Percentiles rank a stretch among this genome's conserved stretches.
phyloP scores from a whole-genome alignment of 2,329 filamentous ascomycete genomes.

The Penicillium griseofulvum region DNA sequence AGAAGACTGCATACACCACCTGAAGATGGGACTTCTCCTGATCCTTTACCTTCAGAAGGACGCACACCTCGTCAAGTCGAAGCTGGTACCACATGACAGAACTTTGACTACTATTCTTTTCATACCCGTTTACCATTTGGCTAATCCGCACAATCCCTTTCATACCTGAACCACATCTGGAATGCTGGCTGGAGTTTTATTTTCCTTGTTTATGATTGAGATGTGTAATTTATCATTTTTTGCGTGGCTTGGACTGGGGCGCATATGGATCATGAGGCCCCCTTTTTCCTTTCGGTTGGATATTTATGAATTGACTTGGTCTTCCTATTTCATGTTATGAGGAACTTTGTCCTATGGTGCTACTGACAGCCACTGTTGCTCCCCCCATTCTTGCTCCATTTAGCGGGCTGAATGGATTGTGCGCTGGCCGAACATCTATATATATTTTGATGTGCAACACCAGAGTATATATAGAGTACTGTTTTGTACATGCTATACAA shows the following conservation, averaged over 20 bases:
- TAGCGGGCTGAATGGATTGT: not conserved
- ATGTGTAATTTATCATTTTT: slow-evolving; percentile 21
- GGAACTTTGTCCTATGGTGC: not conserved
- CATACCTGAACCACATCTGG: slow-evolving; percentile 24
- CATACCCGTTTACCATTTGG: not conserved
- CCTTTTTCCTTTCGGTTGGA: not conserved
- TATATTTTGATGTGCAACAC: not conserved
- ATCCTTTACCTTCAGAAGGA: slow-evolving; percentile 1
- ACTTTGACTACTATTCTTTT: not conserved
- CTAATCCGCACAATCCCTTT: slow-evolving; percentile 3
- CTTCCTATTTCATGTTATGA: not conserved
- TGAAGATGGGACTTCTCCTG: not conserved
- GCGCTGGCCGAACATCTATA: not conserved
- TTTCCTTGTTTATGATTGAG: slow-evolving; percentile 21
- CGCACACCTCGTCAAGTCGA: slow-evolving; percentile 24
- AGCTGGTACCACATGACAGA: slow-evolving; percentile 13
- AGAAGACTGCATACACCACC: not conserved
- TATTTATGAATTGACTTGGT: not conserved
- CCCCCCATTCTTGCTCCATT: not conserved
- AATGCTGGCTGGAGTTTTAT: slow-evolving; percentile 16
- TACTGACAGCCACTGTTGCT: not conserved
- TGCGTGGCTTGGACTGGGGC: not conserved
- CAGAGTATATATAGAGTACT: not conserved
- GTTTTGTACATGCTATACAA: not conserved
- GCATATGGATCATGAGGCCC: not conserved